Evolutionary conservation across 1,139 yeast species (phyloP).

Genomic region (Barnettozyma hawaiiensis): DNA sequence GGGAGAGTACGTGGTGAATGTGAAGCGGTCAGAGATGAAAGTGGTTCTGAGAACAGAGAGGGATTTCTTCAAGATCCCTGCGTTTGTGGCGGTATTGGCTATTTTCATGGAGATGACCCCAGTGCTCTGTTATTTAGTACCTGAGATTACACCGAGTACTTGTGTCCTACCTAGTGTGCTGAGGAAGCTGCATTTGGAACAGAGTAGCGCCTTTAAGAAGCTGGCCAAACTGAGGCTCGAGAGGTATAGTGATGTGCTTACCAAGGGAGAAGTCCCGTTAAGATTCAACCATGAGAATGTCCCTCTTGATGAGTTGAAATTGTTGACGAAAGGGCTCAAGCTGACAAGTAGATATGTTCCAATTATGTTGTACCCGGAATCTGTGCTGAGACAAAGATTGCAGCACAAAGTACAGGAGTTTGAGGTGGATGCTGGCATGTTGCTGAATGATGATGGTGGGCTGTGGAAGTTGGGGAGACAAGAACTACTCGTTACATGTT

Average conservation of each 20-base stretch:
- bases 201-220: slow-evolving; percentile 10
- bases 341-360: slow-evolving; percentile 41
- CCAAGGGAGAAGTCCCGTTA: slow-evolving; percentile 10
- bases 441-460: slow-evolving; percentile 23
- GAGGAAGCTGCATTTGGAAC: slow-evolving; percentile 23
- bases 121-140: slow-evolving; percentile 49
- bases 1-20: slow-evolving; percentile 16
- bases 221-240: slow-evolving; percentile 24
- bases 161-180: slow-evolving; percentile 53
- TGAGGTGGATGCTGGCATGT: slow-evolving; percentile 45
- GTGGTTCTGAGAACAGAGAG: slow-evolving; percentile 49
- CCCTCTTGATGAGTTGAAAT: slow-evolving; percentile 33
- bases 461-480: slow-evolving; percentile 40
- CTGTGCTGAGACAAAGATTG: slow-evolving; percentile 35
- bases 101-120: slow-evolving; percentile 65
- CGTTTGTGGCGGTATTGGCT: slow-evolving; percentile 52
- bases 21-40: slow-evolving; percentile 53
- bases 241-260: slow-evolving; percentile 18
- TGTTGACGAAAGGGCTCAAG: slow-evolving; percentile 34
- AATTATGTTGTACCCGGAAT: slow-evolving; percentile 33
- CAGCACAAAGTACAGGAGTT: slow-evolving; percentile 40
- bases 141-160: slow-evolving; percentile 63
- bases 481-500: slow-evolving; percentile 43
- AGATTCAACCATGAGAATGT: slow-evolving; percentile 41
- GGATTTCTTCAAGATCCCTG: slow-evolving; percentile 57